Evolutionary conservation across 192 early-diverging fungal genomes (phyloP), one percentile per base, ranked within the genome.

Genomic region (Gonapodya prolifera): DNA sequence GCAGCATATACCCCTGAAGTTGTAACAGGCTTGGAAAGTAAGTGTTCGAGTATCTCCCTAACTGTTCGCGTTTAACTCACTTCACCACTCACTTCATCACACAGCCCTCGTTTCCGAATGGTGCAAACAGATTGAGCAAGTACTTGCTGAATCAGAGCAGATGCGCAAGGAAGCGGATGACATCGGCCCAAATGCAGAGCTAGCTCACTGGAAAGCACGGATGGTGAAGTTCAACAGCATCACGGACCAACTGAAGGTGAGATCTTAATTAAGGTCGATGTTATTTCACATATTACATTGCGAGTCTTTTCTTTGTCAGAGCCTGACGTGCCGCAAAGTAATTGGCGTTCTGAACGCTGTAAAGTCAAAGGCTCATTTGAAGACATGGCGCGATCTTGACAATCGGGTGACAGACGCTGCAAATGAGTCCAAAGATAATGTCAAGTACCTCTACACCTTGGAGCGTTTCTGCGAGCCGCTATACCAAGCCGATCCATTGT

Each of bases 161-260:
- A 90, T 90, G 88, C 81, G 89, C 77, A 90, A 90, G 80, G 89
- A 90, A 80, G 89, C 88, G 0, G 89, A 89, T 79, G 89, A 90
- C 79, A 89, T 90, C 74, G 89, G 89, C 13, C 89, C 89, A 28
- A 90, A 90, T 76, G 89, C 89, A n/a, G 89, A 90, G 76, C 80
- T 90, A 16, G 88, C 88, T 0, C 89, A 90, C 79, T 90, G 89
- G 89, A 90, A 90, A 78, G 88, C 88, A 0, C 80, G 88, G 33
- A 90, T 90, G 89, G 89, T 90, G 33, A 90, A 90, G 75, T 90
- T 90, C 83, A 90, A 89, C 78, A 82, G 81, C 76, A 90, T 90
- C 78, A 90, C 89, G 8, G 89, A 90, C 76, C 89, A 90, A 77
- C 83, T 90, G 35, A 87, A 89, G 45, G 45, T 61, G 8, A 8